A percentile compares a stretch with the other conserved stretches of the same genome.
Evolutionary conservation across 805 yeast species (phyloP).

Genomic region (Priceomyces melissophilus): DNA sequence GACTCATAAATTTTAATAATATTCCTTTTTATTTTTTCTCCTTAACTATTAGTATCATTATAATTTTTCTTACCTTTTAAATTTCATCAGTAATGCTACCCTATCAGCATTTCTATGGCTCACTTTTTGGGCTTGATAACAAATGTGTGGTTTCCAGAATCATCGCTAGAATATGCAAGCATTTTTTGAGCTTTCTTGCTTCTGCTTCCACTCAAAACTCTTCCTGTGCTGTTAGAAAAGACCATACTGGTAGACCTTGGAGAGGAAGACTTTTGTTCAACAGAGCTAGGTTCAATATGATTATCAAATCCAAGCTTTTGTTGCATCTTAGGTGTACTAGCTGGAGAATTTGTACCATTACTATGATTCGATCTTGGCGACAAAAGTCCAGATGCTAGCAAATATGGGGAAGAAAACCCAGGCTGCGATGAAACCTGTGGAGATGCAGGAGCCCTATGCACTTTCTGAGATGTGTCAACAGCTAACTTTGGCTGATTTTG

Average conservation of each 20-base stretch:
- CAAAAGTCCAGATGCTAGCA: slow-evolving; percentile 58
- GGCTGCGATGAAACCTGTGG: slow-evolving; percentile 28
- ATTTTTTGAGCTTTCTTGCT: slow-evolving; percentile 26
- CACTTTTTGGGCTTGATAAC: slow-evolving; percentile 32
- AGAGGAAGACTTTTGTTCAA: neutral
- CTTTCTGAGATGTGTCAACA: slow-evolving; percentile 25
- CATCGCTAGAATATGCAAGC: slow-evolving; percentile 41
- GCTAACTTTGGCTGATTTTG: slow-evolving; percentile 24
- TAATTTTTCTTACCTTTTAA: no score
- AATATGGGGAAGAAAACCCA: slow-evolving; percentile 68
- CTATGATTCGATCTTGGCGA: slow-evolving; percentile 44
- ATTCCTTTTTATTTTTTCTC: no score
- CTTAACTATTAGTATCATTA: no score
- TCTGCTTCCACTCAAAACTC: slow-evolving; percentile 19
- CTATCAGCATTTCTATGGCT: neutral
- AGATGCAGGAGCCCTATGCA: slow-evolving; percentile 32
- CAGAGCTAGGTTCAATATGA: slow-evolving; percentile 12
- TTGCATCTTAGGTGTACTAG: slow-evolving; percentile 12
- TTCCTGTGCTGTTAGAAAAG: slow-evolving; percentile 22
- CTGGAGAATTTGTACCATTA: slow-evolving; percentile 11
- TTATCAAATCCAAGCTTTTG: slow-evolving; percentile 10
- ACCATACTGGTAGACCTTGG: slow-evolving; percentile 19
- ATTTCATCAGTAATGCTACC: no score
- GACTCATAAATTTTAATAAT: no score
- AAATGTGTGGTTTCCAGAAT: slow-evolving; percentile 35